Evolutionary conservation across 768 basidiomycete species (phyloP).

Genomic region (Pleurotus salmoneostramineus): DNA sequence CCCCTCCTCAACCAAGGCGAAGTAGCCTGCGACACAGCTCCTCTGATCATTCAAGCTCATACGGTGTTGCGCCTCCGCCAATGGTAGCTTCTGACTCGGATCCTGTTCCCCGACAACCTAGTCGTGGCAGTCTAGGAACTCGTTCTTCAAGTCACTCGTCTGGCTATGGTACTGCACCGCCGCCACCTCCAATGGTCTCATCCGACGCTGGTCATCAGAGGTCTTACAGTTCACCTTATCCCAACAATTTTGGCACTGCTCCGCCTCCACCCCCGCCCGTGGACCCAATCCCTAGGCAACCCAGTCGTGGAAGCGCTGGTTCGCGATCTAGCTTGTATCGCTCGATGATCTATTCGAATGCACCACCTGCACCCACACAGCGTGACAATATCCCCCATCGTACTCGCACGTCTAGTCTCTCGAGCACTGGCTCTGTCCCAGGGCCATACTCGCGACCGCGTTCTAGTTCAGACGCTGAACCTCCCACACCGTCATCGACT

Average conservation of each 20-base stretch:
- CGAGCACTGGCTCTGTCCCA: background rate
- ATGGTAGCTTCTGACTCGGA: background rate
- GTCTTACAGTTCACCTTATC: background rate
- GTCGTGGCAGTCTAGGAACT: background rate
- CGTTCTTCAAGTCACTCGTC: background rate
- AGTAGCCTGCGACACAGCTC: background rate
- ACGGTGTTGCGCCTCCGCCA: slow-evolving; percentile 30
- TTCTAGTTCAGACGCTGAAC: background rate
- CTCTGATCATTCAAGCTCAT: slow-evolving; percentile 41
- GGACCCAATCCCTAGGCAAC: background rate
- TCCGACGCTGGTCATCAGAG: background rate
- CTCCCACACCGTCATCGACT: slow-evolving; percentile 4
- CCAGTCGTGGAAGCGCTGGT: background rate
- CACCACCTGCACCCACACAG: background rate
- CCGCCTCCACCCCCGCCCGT: background rate
- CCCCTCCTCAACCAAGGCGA: background rate
- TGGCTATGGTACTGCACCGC: background rate
- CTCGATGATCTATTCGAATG: background rate
- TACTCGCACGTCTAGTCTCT: slow-evolving; percentile 1
- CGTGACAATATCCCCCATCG: background rate
- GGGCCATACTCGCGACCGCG: background rate
- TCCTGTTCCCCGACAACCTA: background rate
- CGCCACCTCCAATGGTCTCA: background rate
- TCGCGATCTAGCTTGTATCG: background rate
- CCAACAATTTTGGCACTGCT: background rate